Conservation (phyloP, 2,329 filamentous ascomycete genomes). For the Penicillium palitans region DNA sequence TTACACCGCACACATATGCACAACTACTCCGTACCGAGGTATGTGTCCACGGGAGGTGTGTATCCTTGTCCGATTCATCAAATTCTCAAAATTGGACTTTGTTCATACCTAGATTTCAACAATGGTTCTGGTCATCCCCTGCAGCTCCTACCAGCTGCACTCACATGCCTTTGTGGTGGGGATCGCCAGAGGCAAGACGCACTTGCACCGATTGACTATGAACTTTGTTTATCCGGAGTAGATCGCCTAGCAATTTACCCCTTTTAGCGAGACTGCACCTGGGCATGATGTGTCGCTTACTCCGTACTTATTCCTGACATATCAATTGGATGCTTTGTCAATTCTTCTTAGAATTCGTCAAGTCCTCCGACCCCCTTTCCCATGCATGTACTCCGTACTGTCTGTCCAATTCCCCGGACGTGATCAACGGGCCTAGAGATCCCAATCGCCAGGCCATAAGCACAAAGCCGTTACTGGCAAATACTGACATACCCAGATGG, state of each 20-base stretch:
- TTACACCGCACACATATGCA: conserved; percentile 2
- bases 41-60: too few relatives aligned
- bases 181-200: neutral
- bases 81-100: neutral
- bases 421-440: neutral
- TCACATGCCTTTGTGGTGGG: neutral
- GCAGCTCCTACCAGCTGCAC: neutral
- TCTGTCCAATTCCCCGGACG: neutral
- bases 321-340: neutral
- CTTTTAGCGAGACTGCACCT: neutral
- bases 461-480: neutral
- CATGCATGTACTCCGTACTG: conserved; percentile 3
- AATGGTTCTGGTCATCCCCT: neutral
- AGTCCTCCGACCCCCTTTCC: neutral
- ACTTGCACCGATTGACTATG: neutral
- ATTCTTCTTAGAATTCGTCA: neutral
- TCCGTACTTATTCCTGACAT: neutral
- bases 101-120: neutral
- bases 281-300: neutral
- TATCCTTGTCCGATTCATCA: neutral
- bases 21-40: neutral
- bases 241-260: neutral
- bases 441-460: neutral
- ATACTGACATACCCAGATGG: neutral
- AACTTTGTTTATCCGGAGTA: neutral